Evolutionary conservation across 1,284 basidiomycete genomes (phyloP).

Genomic region (Tilletiaria anomala): DNA sequence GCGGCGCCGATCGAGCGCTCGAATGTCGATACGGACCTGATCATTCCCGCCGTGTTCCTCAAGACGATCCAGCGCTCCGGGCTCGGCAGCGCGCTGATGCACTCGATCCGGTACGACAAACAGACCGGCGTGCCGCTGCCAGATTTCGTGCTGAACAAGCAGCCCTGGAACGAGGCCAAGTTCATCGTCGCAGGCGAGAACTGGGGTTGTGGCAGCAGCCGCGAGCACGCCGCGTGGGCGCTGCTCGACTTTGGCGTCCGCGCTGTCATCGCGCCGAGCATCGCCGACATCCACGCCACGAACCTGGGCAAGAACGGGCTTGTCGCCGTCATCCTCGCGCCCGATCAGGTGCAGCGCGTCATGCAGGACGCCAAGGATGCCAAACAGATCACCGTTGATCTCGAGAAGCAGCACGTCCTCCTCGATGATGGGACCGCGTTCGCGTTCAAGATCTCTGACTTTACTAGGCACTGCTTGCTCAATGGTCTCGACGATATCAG

Average conservation of each 20-base stretch:
- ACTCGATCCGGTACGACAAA: constrained; percentile 30
- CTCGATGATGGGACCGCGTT: constrained; percentile 21
- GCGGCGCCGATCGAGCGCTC: constrained; percentile 32
- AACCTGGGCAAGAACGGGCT: constrained; percentile 36
- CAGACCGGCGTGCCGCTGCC: constrained; percentile 25
- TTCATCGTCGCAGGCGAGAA: constrained; percentile 31
- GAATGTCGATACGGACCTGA: constrained; percentile 38
- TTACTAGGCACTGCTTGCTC: constrained; percentile 31
- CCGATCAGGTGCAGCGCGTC: constrained; percentile 20
- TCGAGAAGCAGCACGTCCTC: constrained; percentile 23
- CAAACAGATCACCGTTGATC: constrained; percentile 27
- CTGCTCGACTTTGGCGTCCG: constrained; percentile 36
- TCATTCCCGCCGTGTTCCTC: constrained; percentile 38
- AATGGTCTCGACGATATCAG: constrained; percentile 35
- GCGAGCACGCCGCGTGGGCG: constrained; percentile 36
- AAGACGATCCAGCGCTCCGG: constrained; percentile 39
- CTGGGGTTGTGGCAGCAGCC: constrained; percentile 34
- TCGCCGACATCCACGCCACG: constrained; percentile 34
- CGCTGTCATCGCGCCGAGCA: constrained; percentile 26
- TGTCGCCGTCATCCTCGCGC: constrained; percentile 19
- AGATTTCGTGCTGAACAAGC: constrained; percentile 29
- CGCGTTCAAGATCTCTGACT: constrained; percentile 20
- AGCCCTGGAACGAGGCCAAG: constrained; percentile 22
- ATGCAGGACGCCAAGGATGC: constrained; percentile 27
- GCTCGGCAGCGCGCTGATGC: constrained; percentile 32